phyloP scores from a whole-genome alignment of 2,329 filamentous ascomycete genomes.

The Colletotrichum sojae region DNA sequence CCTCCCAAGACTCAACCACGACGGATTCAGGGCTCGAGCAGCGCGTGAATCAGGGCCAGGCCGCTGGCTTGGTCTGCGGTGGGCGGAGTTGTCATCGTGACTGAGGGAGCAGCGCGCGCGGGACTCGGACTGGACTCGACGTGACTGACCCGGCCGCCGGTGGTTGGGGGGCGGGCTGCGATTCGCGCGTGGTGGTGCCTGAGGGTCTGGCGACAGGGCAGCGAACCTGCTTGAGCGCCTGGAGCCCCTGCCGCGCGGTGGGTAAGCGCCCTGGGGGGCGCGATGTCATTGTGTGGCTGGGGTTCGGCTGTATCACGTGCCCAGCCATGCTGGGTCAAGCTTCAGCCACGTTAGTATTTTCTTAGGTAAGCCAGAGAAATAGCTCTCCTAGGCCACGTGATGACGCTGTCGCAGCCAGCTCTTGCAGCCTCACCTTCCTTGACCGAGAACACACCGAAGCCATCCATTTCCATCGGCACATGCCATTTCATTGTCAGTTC shows the following conservation, averaged over 20 bases:
- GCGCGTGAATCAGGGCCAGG: constrained; percentile 7
- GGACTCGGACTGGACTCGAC: constrained; percentile 10
- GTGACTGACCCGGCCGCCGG: constrained; percentile 15
- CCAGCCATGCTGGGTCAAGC: background rate
- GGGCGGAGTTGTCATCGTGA: background rate
- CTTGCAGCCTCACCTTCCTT: too few relatives aligned
- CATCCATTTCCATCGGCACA: background rate
- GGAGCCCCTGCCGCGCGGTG: constrained; percentile 7
- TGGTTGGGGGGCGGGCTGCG: constrained; percentile 2
- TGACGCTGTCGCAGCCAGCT: too few relatives aligned
- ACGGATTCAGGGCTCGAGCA: constrained; percentile 8
- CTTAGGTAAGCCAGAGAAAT: too few relatives aligned
- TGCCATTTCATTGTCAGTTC: background rate
- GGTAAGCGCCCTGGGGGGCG: constrained; percentile 14
- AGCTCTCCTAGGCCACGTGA: too few relatives aligned
- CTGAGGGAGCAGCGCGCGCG: constrained; percentile 5
- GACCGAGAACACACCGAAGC: too few relatives aligned
- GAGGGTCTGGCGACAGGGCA: constrained; percentile 16
- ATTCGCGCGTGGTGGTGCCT: constrained; percentile 18
- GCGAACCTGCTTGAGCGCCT: constrained; percentile 17
- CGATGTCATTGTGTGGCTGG: constrained; percentile 13
- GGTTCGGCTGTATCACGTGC: background rate
- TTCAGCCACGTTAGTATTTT: too few relatives aligned
- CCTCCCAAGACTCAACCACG: constrained; percentile 4
- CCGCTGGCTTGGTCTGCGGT: background rate